Base-by-base conservation (phyloP, 345 rosid species). In the Linum usitatissimum region DNA sequence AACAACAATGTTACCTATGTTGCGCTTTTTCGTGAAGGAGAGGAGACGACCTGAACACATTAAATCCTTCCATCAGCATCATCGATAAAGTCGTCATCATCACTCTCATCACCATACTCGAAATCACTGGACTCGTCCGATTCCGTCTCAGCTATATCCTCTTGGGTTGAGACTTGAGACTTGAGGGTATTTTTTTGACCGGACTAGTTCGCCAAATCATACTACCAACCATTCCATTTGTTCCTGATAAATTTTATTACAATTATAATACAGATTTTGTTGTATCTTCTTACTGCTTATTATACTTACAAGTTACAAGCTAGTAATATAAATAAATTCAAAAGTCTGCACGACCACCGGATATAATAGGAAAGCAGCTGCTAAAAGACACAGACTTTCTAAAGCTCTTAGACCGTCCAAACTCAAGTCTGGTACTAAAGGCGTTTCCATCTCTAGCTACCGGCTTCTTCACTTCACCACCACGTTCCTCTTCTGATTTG, bases 21-120 rank as follows among this genome's bases (percentile, higher is more conserved):
- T n/a, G 95, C 86, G n/a, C 84, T 85, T 10, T 80, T 94, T 17
- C 79, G 89, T 38, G 69, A n/a, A n/a, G n/a, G n/a, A n/a, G 76
- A 67, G 80, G 71, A 58, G 85, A 68, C 34, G 36, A 17, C 3
- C 70, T 54, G 20, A 64, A 75, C 61, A 72, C 53, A 10, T 78
- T 83, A 60, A 67, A 42, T 6, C 36, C 36, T 53, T 75, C 78
- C 81, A 9, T 76, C 83, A 1, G 70, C 74, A 9, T 81, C 78
- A 62, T 57, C 31, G 14, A 75, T 62, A 39, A 81, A 82, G 42
- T 73, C 85, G 73, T 75, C 76, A 3, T 31, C 36, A 2, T 31
- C 36, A 31, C 6, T 6, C 8, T 77, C 93, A 31, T 84, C 93
- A 61, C 80, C 95, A 66, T 81, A 74, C 60, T 82, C 87, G 78